Evolutionary conservation across 2,329 filamentous ascomycete genomes (phyloP).

Genomic region (Cordyceps farinosa): DNA sequence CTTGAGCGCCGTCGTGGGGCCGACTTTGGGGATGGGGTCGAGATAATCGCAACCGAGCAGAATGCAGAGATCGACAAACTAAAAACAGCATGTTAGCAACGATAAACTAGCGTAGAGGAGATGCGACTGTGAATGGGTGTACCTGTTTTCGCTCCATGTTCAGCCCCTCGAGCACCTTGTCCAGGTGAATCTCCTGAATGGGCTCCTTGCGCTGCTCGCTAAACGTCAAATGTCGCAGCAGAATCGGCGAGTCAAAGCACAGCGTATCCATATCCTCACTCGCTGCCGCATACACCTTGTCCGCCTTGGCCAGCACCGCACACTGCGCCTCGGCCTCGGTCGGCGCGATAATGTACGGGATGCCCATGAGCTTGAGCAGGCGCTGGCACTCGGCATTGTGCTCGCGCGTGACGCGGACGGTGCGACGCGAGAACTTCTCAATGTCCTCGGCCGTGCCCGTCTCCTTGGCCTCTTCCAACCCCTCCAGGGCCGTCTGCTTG

Average conservation of each 20-base stretch:
- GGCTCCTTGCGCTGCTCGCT: conserved; percentile 97
- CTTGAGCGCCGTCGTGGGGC: conserved; percentile 86
- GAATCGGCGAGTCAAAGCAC: conserved; percentile 88
- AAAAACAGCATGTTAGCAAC: conserved; percentile 9
- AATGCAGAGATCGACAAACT: conserved; percentile 98
- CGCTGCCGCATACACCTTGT: conserved; percentile 94
- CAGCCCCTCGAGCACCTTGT: conserved; percentile 81
- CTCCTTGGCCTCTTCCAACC: conserved; percentile 92
- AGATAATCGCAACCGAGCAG: conserved; percentile 96
- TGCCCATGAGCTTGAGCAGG: conserved; percentile 89
- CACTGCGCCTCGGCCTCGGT: conserved; percentile 98
- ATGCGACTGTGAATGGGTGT: not conserved
- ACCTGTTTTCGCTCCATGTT: conserved; percentile 82
- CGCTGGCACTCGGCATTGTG: conserved; percentile 94
- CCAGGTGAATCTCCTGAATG: conserved; percentile 89
- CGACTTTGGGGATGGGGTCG: conserved; percentile 92
- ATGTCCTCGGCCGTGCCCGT: conserved; percentile 95
- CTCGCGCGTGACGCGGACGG: conserved; percentile 91
- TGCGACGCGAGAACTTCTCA: conserved; percentile 92
- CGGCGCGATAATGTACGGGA: conserved; percentile 90
- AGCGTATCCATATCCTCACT: conserved; percentile 99
- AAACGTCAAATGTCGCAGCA: conserved; percentile 90
- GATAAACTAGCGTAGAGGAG: not conserved
- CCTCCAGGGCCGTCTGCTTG: conserved; percentile 87
- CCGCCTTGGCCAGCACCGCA: conserved; percentile 79